phyloP scores from a whole-genome alignment of 192 early-diverging fungal species.

The Bifiguratus adelaidae region DNA sequence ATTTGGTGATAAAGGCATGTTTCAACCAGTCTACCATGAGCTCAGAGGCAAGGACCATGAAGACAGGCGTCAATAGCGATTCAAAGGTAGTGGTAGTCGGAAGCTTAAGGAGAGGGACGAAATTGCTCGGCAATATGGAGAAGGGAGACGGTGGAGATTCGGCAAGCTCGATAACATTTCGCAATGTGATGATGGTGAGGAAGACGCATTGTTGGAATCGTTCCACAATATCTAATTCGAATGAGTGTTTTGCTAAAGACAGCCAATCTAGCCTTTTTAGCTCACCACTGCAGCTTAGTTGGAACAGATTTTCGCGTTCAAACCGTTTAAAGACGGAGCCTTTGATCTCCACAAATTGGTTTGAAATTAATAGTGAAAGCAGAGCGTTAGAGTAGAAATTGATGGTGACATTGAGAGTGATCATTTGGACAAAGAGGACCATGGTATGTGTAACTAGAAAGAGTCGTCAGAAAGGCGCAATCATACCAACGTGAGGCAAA shows the following conservation, averaged over 20 bases:
- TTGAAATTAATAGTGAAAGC: conserved; percentile 85
- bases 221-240: conserved; percentile 95
- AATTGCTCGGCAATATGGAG: conserved; percentile 46
- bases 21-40: conserved; percentile 95
- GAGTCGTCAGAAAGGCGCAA: neutral
- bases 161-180: conserved; percentile 84
- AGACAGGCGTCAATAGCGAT: conserved; percentile 66
- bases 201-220: conserved; percentile 87
- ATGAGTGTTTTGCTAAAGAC: conserved; percentile 1
- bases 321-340: conserved; percentile 94
- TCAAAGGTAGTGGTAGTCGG: conserved; percentile 52
- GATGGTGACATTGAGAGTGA: conserved; percentile 92
- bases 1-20: conserved; percentile 97
- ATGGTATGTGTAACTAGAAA: conserved; percentile 68
- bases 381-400: conserved; percentile 94
- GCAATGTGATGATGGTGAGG: conserved; percentile 79
- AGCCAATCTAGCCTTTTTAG: too few relatives aligned
- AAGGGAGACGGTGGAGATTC: conserved; percentile 48
- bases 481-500: neutral
- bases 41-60: conserved; percentile 84
- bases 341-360: conserved; percentile 99
- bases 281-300: conserved; percentile 80
- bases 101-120: conserved; percentile 44
- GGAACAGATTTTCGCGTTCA: conserved; percentile 95
- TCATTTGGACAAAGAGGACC: conserved; percentile 90